These are phyloP conservation scores for Serendipita indica DNA, from an alignment of 768 basidiomycete species.

Conservation along the genomic window DNA sequence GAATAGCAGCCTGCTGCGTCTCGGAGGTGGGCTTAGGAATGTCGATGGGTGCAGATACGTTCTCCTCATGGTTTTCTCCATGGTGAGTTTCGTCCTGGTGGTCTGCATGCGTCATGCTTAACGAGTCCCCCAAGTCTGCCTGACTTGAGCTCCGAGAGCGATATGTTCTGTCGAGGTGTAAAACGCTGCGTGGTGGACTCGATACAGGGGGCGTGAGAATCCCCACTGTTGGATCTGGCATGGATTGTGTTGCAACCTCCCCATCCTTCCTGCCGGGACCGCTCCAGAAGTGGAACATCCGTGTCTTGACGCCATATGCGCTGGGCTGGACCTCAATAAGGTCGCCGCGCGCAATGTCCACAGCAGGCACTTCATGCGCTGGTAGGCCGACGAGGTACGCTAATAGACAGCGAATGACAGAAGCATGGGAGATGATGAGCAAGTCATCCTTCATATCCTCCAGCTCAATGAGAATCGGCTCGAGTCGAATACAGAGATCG, in stretches of 20 bases:
- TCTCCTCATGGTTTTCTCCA: neutral
- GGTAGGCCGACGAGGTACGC: constrained; percentile 88
- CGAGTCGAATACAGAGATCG: constrained; percentile 84
- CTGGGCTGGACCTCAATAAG: constrained; percentile 52
- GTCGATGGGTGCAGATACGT: neutral
- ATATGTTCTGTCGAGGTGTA: neutral
- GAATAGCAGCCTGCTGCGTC: neutral
- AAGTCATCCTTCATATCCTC: constrained; percentile 91
- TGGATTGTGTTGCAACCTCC: neutral
- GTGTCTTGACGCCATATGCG: constrained; percentile 35
- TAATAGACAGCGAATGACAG: constrained; percentile 90
- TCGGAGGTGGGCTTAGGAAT: neutral
- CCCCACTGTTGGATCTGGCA: neutral
- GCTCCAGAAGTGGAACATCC: constrained; percentile 9
- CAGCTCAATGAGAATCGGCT: constrained; percentile 81
- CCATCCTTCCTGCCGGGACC: constrained; percentile 3
- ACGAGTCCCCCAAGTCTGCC: neutral
- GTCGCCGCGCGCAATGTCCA: constrained; percentile 93
- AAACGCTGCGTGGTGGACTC: neutral
- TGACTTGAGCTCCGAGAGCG: neutral
- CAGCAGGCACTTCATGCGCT: constrained; percentile 91
- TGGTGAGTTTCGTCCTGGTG: neutral
- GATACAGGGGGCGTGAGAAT: neutral
- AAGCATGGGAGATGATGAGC: constrained; percentile 91
- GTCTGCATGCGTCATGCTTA: neutral